Evolutionary conservation across 352 stramenopile species (phyloP), one percentile per base, ranked within the genome.

Genomic region (Globisporangium yorkense): DNA sequence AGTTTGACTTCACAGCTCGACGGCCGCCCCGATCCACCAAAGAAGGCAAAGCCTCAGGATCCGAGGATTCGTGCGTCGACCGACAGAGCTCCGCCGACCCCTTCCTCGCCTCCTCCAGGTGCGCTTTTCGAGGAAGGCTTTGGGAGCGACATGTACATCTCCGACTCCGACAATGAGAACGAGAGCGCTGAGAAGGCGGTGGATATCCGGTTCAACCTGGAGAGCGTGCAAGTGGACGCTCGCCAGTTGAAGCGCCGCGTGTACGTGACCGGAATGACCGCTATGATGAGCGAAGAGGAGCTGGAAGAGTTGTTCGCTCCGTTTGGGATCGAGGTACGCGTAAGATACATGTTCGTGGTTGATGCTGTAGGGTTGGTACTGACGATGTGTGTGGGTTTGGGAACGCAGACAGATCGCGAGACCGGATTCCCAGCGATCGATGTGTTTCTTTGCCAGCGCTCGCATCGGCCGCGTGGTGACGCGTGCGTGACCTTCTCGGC

Each of bases 241-340:
- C 53, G 60, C 13, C 37, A 76, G 13, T 63, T 79, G 41, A 50
- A 61, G 33, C 75, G 67, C 7, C 72, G 72, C 16, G 67, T 90
- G 21, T 90, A 90, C 52, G 75, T 88, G 21, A 74, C 70, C 6
- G 78, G 77, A 5, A 57, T 90, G 18, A 80, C 78, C 18, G 72
- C 65, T 3, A 68, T 65, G 10, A 67, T 80, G 18, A 65, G 66
- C 44, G 72, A 74, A 47, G 71, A 72, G 20, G 61, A 74, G 35
- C 68, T 90, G 33, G 73, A 74, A 54, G 74, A 81, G 45, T 65
- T 81, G 7, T 87, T 88, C 15, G 65, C 63, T 2, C 64, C 61
- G n/a, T 90, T 86, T 68, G 70, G 72, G 24, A 57, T 89, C 46
- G 69, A 65, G 65, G 75, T 84, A 45, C 59, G 77, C n/a, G 6